These are phyloP conservation scores for Fomitopsis schrenkii DNA, from an alignment of 1,284 basidiomycete species.

Conservation along the genomic window DNA sequence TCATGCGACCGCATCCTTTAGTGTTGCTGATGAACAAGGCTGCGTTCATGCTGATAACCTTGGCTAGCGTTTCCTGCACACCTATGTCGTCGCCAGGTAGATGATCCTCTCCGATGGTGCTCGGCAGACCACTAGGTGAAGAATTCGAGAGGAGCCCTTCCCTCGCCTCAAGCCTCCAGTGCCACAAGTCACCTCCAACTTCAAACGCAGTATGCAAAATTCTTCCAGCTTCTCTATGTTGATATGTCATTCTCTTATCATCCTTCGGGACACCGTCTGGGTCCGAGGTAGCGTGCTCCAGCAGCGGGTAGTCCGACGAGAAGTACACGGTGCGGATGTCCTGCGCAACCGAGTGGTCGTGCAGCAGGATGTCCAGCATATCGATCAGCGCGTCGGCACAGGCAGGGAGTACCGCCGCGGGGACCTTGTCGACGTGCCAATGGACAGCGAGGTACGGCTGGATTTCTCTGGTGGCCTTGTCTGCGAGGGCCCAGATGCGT, in stretches of 20 bases:
- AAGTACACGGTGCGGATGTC: conserved; percentile 40
- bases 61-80: conserved; percentile 44
- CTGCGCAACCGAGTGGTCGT: conserved; percentile 22
- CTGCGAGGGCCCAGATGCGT: conserved; percentile 34
- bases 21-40: conserved; percentile 41
- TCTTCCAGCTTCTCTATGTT: conserved; percentile 27
- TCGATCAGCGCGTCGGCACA: conserved; percentile 45
- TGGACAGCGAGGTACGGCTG: conserved; percentile 41
- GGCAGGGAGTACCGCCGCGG: conserved; percentile 31
- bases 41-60: conserved; percentile 40
- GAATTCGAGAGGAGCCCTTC: conserved; percentile 22
- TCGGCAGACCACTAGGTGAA: conserved; percentile 8
- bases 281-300: conserved; percentile 11
- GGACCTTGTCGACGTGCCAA: conserved; percentile 47
- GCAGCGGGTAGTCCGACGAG: conserved; percentile 41
- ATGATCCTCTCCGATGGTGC: conserved; percentile 24
- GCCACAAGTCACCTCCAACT: conserved; percentile 33
- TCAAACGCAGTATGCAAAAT: conserved; percentile 39
- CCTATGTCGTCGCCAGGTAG: conserved; percentile 36
- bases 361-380: conserved; percentile 32
- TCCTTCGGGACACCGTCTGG: not conserved
- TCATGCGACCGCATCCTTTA: conserved; percentile 33
- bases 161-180: conserved; percentile 37
- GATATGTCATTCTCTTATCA: not conserved
- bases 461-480: conserved; percentile 28